These are phyloP conservation scores for Odontarrhena argentea DNA, from an alignment of 345 rosid genomes.

Conservation along the genomic window DNA sequence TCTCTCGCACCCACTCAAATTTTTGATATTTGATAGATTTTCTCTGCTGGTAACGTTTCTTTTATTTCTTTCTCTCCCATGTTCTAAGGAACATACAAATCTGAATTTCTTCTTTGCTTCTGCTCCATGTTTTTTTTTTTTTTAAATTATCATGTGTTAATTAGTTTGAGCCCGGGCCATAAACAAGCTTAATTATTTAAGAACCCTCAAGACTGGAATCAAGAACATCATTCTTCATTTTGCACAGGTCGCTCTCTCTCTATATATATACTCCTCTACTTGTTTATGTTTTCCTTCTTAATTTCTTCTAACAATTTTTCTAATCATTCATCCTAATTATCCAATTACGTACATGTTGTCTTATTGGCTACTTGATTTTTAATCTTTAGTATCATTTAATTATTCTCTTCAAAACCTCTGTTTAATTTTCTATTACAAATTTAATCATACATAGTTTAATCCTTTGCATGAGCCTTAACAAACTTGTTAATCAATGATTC, in stretches of 20 bases:
- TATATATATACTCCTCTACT: background rate
- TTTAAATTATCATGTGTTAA: background rate
- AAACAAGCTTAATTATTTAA: background rate
- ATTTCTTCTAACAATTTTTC: background rate
- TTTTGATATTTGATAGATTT: background rate
- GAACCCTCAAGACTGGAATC: background rate
- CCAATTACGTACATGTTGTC: too few relatives aligned
- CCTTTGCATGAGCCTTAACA: background rate
- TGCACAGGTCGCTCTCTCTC: conserved; percentile 1
- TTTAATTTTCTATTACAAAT: background rate
- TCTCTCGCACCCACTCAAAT: background rate
- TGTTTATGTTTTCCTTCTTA: background rate
- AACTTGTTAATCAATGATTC: background rate
- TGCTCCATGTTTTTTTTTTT: background rate
- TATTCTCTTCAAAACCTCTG: background rate
- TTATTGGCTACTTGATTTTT: conserved; percentile 1
- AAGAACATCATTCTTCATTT: conserved; percentile 15
- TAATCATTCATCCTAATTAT: background rate
- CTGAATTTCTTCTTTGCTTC: conserved; percentile 19
- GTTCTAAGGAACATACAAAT: conserved; percentile 9
- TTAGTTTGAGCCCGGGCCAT: conserved; percentile 6
- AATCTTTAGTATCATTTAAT: background rate
- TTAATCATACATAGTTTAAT: background rate
- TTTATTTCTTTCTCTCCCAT: conserved; percentile 6
- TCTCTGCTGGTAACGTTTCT: background rate